Evolutionary conservation across 1,284 basidiomycete species (phyloP).

Genomic region (Sanghuangporus weigelae): DNA sequence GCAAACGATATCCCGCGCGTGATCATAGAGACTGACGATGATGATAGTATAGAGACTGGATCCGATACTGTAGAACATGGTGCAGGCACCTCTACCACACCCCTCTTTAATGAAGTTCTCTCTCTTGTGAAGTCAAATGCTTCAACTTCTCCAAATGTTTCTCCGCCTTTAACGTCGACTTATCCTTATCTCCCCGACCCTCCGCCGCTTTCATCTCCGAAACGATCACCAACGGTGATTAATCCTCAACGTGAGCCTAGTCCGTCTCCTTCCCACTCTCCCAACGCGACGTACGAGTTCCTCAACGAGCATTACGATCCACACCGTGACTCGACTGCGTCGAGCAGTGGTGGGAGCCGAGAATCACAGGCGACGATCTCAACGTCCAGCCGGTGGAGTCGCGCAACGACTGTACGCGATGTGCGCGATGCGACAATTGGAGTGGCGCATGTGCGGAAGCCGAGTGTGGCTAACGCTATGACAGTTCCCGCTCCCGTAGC

Average conservation of each 20-base stretch:
- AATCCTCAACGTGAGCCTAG: background rate
- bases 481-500: constrained; percentile 12
- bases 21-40: constrained; percentile 5
- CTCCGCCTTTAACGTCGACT: constrained; percentile 1
- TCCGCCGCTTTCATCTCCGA: background rate
- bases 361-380: constrained; percentile 17
- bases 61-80: background rate
- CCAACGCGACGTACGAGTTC: constrained; percentile 8
- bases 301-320: constrained; percentile 11
- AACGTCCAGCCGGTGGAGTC: constrained; percentile 14
- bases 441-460: constrained; percentile 9
- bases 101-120: constrained; percentile 18
- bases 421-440: constrained; percentile 17
- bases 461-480: constrained; percentile 13
- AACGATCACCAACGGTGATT: background rate
- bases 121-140: constrained; percentile 5
- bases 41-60: background rate
- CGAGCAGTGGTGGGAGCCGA: constrained; percentile 5
- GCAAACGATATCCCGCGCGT: constrained; percentile 1
- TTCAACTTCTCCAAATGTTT: background rate
- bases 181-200: constrained; percentile 9
- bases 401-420: constrained; percentile 13
- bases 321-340: background rate
- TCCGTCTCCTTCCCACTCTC: background rate
- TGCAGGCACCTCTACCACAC: constrained; percentile 7